Evolutionary conservation across 2,329 filamentous ascomycete species (phyloP).

Genomic region (Botryotinia narcissicola): DNA sequence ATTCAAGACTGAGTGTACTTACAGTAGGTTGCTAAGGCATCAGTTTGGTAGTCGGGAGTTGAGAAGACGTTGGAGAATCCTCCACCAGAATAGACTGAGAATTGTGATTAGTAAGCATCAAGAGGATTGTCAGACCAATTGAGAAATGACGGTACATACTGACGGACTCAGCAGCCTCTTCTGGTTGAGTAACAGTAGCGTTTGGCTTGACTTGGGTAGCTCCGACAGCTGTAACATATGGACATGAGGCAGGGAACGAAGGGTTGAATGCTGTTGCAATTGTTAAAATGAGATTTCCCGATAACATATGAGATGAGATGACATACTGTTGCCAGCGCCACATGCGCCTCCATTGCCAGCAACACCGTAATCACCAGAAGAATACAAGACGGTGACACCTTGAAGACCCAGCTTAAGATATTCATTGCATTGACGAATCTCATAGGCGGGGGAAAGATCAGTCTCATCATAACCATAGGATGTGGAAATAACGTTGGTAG

Average conservation of each 20-base stretch:
- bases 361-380: slow-evolving; percentile 49
- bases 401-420: slow-evolving; percentile 55
- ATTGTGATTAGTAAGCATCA: slow-evolving; percentile 39
- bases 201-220: slow-evolving; percentile 49
- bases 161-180: slow-evolving; percentile 46
- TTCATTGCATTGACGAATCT: slow-evolving; percentile 52
- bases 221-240: slow-evolving; percentile 52
- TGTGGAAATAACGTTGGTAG: slow-evolving; percentile 54
- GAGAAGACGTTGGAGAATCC: slow-evolving; percentile 63
- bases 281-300: slow-evolving; percentile 30
- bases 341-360: slow-evolving; percentile 40
- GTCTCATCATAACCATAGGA: slow-evolving; percentile 53
- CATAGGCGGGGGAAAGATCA: slow-evolving; percentile 47
- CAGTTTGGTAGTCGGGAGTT: slow-evolving; percentile 48
- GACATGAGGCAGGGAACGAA: slow-evolving; percentile 47
- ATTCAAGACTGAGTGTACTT: slow-evolving; percentile 24
- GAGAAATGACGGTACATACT: slow-evolving; percentile 1
- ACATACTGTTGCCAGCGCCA: slow-evolving; percentile 21
- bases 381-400: slow-evolving; percentile 49
- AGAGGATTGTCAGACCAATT: not conserved
- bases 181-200: slow-evolving; percentile 37
- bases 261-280: slow-evolving; percentile 44
- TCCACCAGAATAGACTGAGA: slow-evolving; percentile 65
- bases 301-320: slow-evolving; percentile 33
- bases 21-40: slow-evolving; percentile 33